Conservation (phyloP, 1,284 basidiomycete genomes). For the Ustilago bromivora region DNA sequence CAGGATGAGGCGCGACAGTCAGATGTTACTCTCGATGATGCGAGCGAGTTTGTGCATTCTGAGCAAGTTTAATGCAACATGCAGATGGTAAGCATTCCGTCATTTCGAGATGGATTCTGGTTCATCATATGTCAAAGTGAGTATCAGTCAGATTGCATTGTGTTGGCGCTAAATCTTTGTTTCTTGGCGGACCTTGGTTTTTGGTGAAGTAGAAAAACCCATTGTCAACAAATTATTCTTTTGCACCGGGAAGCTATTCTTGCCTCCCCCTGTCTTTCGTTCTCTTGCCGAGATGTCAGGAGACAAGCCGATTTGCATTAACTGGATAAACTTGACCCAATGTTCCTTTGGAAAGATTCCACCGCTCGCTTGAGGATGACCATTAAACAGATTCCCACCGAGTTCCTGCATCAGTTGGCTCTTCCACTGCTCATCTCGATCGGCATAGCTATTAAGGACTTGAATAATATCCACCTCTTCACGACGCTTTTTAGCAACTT, state of each 20-base stretch:
- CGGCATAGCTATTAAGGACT: conserved; percentile 52
- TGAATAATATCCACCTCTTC: conserved; percentile 57
- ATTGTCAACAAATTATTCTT: conserved; percentile 44
- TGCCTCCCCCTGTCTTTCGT: conserved; percentile 1
- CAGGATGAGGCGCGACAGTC: conserved; percentile 50
- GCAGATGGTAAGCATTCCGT: too few relatives aligned
- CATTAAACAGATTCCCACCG: conserved; percentile 49
- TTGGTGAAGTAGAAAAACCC: conserved; percentile 42
- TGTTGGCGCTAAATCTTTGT: neutral
- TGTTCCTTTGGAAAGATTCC: conserved; percentile 55
- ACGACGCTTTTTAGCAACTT: conserved; percentile 34
- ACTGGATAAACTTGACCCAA: conserved; percentile 39
- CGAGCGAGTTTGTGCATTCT: conserved; percentile 42
- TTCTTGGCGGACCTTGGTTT: conserved; percentile 16
- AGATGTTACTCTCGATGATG: conserved; percentile 37
- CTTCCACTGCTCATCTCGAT: conserved; percentile 35
- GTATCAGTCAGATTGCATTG: neutral
- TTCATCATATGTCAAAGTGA: conserved; percentile 5
- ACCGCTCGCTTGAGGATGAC: conserved; percentile 56
- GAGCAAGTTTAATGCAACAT: conserved; percentile 27
- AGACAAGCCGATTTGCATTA: conserved; percentile 62
- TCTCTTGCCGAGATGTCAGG: conserved; percentile 15
- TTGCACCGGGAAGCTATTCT: conserved; percentile 26
- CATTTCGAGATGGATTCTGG: too few relatives aligned
- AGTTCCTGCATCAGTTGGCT: conserved; percentile 16